Base-by-base conservation (phyloP, 352 stramenopile genomes). In the Phytophthora nicotianae region DNA sequence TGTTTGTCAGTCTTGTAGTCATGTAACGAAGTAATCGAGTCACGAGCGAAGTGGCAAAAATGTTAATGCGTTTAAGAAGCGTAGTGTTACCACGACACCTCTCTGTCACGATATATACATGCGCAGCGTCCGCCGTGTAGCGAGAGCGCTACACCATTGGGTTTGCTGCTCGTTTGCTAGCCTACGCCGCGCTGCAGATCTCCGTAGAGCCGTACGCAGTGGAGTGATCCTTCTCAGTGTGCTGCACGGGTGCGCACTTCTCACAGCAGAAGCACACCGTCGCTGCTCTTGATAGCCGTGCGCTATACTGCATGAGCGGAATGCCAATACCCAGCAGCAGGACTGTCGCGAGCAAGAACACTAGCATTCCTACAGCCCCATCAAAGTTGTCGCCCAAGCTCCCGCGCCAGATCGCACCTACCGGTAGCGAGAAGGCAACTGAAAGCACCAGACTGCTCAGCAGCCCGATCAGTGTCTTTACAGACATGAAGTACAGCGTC, bases 251-350 rank as follows among this genome's bases (percentile, higher is more conserved):
- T 9, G 67, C 73, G 43, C 83, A 86, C 50, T 74, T 77, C 40
- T 90, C 81, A 50, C 79, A 89, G 69, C 79, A 89, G 59, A 90
- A 90, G 65, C 79, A 87, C 41, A 79, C 76, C 24, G 81, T 89
- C 5, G 77, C 74, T 27, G 63, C 53, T 64, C 61, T 19, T 11
- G 77, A 86, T 9, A 88, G 50, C 5, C 56, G 59, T 24, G 75
- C 81, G 3, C 63, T 62, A 24, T 77, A 76, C 47, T 83, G 74
- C 77, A 90, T 88, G 58, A 89, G 64, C 21, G 65, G 70, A 57
- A 79, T 74, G 55, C 80, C 80, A 33, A 86, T 55, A 16, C 75
- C 48, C 14, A 89, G 50, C 53, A 89, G 73, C 54, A 86, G 35
- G 19, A 67, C 51, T 16, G 78, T 74, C 10, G 81, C 55, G 7